Evolutionary conservation across 306 rosid genomes (phyloP), one percentile per base, ranked within the genome.

Genomic region (Vicia sativa): DNA sequence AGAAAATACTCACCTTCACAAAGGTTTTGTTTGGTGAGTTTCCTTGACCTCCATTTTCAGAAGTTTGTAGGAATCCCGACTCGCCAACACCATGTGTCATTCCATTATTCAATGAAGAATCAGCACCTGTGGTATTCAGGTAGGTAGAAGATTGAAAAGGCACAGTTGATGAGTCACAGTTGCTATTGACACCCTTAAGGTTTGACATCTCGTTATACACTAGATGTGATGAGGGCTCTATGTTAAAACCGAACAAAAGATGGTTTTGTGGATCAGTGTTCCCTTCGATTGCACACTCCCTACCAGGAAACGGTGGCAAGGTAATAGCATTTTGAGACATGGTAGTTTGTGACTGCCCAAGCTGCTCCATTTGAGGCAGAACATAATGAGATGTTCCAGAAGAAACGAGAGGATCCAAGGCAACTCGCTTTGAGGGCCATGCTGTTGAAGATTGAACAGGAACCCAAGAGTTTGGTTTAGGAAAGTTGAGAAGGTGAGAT

Each of bases 271-370:
- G 92, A 84, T 93, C 99, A 6, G 65, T 72, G 75, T 68, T 81
- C 50, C 96, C 92, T 74, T 84, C 96, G 57, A 88, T 77, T 1
- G 90, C 42, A 79, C 91, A 90, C 77, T 88, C 99, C 80, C 97
- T 82, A 11, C 97, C 96, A 10, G 99, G 99, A 83, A 93, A 90
- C 9, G 99, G 99, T 21, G 99, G 97, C 80, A 93, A 79, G 5
- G 87, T 75, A 60, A 90, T 41, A 46, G 78, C 61, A 81, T 78
- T 83, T 15, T 75, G 87, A 14, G 93, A 81, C 56, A 86, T 26
- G 35, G 82, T 81, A 37, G 75, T 68, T 59, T 77, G 96, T 15
- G 91, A 76, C 62, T 76, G 83, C 66, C 89, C 92, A 56, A 92
- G 72, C 67, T 87, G 93, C 75, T 89, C 96, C 50, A 72, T 73